These are phyloP conservation scores for Claviceps maximensis DNA, from an alignment of 2,329 filamentous ascomycete species.

Conservation along the genomic window DNA sequence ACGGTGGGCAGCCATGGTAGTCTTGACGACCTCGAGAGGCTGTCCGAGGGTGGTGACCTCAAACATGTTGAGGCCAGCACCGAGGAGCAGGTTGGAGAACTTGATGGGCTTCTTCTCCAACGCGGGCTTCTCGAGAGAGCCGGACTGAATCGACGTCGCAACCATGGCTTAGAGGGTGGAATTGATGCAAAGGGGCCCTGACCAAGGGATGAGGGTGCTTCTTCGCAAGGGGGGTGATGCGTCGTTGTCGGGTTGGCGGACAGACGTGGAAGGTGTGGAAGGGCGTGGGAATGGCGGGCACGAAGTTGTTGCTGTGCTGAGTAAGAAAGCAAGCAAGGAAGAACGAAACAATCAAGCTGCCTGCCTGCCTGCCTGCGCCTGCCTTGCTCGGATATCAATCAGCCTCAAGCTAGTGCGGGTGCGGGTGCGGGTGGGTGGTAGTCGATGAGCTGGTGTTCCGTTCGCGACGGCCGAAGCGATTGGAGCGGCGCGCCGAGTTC, in stretches of 20 bases:
- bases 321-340: neutral
- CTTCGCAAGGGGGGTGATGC: constrained; percentile 45
- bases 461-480: too few relatives aligned
- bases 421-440: too few relatives aligned
- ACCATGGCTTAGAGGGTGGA: constrained; percentile 47
- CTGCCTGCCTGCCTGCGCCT: too few relatives aligned
- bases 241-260: constrained; percentile 8
- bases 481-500: too few relatives aligned
- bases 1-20: constrained; percentile 97
- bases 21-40: constrained; percentile 98
- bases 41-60: constrained; percentile 59
- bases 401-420: neutral
- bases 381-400: neutral
- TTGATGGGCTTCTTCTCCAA: constrained; percentile 99
- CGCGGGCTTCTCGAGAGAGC: constrained; percentile 32
- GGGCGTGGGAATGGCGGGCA: constrained; percentile 5
- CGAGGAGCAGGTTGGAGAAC: constrained; percentile 96
- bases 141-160: constrained; percentile 40
- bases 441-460: too few relatives aligned
- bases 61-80: constrained; percentile 90
- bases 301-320: constrained; percentile 1
- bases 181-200: constrained; percentile 61
- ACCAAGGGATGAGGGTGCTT: constrained; percentile 95
- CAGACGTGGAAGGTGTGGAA: too few relatives aligned
- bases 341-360: neutral